A percentile compares a stretch with the other conserved stretches of the same genome.
phyloP scores from a whole-genome alignment of 352 stramenopile genomes.

The Phytopythium helicoides region DNA sequence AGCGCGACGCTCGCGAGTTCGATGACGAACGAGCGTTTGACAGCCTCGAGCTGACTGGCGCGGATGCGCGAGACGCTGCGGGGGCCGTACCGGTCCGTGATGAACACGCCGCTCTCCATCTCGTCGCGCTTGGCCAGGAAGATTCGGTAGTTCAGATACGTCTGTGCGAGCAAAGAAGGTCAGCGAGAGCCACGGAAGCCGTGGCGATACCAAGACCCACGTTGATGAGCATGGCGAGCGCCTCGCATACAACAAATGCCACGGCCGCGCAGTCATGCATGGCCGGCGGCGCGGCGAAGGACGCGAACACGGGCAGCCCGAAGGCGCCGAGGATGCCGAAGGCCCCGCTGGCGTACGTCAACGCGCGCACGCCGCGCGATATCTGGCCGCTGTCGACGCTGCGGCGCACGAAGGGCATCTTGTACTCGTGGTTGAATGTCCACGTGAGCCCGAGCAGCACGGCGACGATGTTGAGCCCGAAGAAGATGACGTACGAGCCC shows the following conservation, averaged over 20 bases:
- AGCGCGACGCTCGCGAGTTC: slow-evolving; percentile 42
- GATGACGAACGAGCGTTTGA: slow-evolving; percentile 50
- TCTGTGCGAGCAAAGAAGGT: slow-evolving; percentile 27
- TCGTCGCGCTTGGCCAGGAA: slow-evolving; percentile 52
- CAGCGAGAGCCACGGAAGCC: too few species aligned
- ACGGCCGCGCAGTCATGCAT: slow-evolving; percentile 44
- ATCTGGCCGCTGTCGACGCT: slow-evolving; percentile 34
- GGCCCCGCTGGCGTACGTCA: slow-evolving; percentile 38
- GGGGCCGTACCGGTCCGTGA: slow-evolving; percentile 47
- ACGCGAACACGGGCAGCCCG: slow-evolving; percentile 40
- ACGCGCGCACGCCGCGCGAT: slow-evolving; percentile 16
- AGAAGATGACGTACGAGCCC: slow-evolving; percentile 47
- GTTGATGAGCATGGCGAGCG: slow-evolving; percentile 54
- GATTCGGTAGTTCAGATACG: slow-evolving; percentile 57
- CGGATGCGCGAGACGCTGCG: slow-evolving; percentile 46
- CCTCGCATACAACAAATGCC: slow-evolving; percentile 45
- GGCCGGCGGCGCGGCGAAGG: slow-evolving; percentile 26
- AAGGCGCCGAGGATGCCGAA: slow-evolving; percentile 38
- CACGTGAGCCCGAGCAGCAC: slow-evolving; percentile 47
- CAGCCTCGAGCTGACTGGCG: slow-evolving; percentile 30
- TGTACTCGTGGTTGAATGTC: slow-evolving; percentile 61
- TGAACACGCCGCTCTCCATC: slow-evolving; percentile 55
- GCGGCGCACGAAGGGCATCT: slow-evolving; percentile 37
- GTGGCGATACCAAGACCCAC: too few species aligned
- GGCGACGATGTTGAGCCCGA: slow-evolving; percentile 41